Base-by-base conservation (phyloP, 768 basidiomycete genomes). In the Naganishia friedmannii region DNA sequence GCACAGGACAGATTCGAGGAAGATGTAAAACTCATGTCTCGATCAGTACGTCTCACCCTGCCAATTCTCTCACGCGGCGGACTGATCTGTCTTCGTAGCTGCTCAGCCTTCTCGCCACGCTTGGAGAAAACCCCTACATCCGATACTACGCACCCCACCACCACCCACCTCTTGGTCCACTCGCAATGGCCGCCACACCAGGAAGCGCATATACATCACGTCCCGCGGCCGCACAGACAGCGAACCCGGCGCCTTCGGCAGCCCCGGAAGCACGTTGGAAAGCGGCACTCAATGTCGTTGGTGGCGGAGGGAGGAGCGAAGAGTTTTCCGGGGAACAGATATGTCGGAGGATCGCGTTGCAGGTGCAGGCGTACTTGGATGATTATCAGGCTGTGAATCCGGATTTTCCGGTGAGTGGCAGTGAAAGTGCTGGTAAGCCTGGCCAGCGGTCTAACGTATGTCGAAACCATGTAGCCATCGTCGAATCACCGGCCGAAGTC, bases 81-180 rank as follows among this genome's bases (percentile, higher is more conserved):
- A n/a, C 48, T 67, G 63, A 69, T 57, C 32, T 10, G 42, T 10
- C 42, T 15, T 10, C 46, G 26, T 69, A 85, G 93, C 89, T 99
- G 73, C 81, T 92, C 31, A 96, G 97, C 75, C 82, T 94, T 3
- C 92, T 93, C 80, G 89, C 96, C 19, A 87, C 91, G 0, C 82
- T 98, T 32, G 90, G 92, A 75, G 96, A 99, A 79, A 91, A 89
- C 76, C 96, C 96, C 0, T 89, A 87, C 78, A 89, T 98, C 73
- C 89, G 95, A 37, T 98, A 95, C 82, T 97, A 96, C 79, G 82
- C 90, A 65, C 92, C 95, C 5, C 83, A 87, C 15, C 86, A 90
- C 72, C 92, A 93, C 75, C 84, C 85, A 1, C 94, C 93, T 0
- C 85, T 97, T 17, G 92, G 93, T 17, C 87, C 93, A 2, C 86